Conservation (phyloP, 2,329 filamentous ascomycete species). For the Triangularia setosa region DNA sequence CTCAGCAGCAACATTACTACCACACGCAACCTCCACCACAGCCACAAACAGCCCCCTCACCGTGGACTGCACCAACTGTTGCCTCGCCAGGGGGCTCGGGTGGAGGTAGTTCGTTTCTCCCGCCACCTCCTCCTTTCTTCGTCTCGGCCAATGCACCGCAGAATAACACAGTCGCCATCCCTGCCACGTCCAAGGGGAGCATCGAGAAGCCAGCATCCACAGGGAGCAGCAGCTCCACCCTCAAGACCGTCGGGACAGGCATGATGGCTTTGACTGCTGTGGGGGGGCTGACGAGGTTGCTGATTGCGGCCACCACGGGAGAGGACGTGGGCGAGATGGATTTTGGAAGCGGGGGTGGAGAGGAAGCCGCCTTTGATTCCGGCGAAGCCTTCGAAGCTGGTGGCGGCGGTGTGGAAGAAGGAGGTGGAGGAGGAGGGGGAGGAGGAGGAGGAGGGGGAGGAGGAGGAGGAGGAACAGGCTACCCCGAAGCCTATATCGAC, state of each 20-base stretch:
- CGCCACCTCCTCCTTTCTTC: background rate
- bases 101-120: background rate
- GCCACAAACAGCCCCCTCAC: too few species aligned
- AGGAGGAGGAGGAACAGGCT: background rate
- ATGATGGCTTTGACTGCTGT: background rate
- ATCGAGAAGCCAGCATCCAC: background rate
- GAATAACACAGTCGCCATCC: background rate
- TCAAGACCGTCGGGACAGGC: background rate
- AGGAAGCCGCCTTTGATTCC: background rate
- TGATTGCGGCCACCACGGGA: slow-evolving; percentile 2
- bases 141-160: background rate
- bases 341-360: background rate
- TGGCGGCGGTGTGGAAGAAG: background rate
- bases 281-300: background rate
- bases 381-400: background rate
- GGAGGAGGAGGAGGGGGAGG: too few species aligned
- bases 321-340: slow-evolving; percentile 6
- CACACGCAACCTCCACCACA: background rate
- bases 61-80: background rate
- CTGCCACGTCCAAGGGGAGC: background rate
- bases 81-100: background rate
- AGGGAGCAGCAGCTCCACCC: background rate
- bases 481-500: background rate
- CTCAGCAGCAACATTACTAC: background rate
- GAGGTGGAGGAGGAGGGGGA: too few species aligned